Percentiles rank a stretch among this genome's conserved stretches.
Conservation (phyloP, 805 yeast species). For the Kuraishia hungarica region DNA sequence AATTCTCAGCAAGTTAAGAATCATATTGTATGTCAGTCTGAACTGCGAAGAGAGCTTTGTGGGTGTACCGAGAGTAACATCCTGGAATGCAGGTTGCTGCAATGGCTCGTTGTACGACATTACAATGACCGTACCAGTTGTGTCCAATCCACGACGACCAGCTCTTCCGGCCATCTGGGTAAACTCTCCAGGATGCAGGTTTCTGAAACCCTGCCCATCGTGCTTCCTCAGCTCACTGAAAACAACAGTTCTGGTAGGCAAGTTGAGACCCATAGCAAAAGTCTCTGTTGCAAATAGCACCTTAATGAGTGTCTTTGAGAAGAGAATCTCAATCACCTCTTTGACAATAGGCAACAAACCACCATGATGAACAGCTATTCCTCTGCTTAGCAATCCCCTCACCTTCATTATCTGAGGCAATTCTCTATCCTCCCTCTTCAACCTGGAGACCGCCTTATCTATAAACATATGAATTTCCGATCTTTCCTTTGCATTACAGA, state of each 20-base stretch:
- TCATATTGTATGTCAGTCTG: slow-evolving; percentile 93
- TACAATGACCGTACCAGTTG: slow-evolving; percentile 88
- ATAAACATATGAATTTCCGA: slow-evolving; percentile 91
- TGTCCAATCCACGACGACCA: slow-evolving; percentile 93
- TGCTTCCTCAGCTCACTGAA: slow-evolving; percentile 82
- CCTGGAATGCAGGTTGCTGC: slow-evolving; percentile 52
- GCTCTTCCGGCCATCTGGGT: slow-evolving; percentile 99
- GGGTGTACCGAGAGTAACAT: slow-evolving; percentile 80
- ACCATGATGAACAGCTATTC: slow-evolving; percentile 95
- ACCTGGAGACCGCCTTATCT: slow-evolving; percentile 78
- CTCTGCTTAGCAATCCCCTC: slow-evolving; percentile 77
- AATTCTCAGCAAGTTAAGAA: slow-evolving; percentile 79
- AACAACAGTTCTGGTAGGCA: slow-evolving; percentile 95
- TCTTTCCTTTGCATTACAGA: slow-evolving; percentile 76
- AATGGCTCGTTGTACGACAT: slow-evolving; percentile 74
- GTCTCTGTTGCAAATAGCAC: slow-evolving; percentile 96
- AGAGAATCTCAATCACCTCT: slow-evolving; percentile 86
- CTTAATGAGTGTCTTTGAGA: slow-evolving; percentile 78
- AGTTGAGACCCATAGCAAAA: slow-evolving; percentile 95
- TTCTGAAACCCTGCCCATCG: slow-evolving; percentile 79
- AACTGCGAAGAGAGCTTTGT: slow-evolving; percentile 88
- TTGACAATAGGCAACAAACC: slow-evolving; percentile 90
- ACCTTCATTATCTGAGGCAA: slow-evolving; percentile 78
- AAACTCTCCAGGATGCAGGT: slow-evolving; percentile 89
- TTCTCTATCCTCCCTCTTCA: slow-evolving; percentile 86